Evolutionary conservation across 208 protist species (phyloP).

Genomic region (Trypanosoma melophagium): DNA sequence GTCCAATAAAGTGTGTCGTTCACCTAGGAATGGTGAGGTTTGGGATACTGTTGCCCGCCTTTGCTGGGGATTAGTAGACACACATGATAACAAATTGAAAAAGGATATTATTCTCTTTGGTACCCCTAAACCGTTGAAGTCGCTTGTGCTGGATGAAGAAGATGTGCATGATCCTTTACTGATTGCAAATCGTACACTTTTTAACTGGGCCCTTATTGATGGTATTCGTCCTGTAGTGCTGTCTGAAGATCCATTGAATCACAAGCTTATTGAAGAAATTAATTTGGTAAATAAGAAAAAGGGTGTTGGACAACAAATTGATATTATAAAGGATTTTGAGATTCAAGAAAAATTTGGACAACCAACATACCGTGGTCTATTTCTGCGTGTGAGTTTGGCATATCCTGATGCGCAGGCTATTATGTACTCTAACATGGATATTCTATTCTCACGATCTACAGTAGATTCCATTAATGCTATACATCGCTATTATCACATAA

Average conservation of each 20-base stretch:
- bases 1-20: constrained; percentile 1
- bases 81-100: background rate
- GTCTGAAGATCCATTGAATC: constrained; percentile 13
- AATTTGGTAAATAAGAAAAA: constrained; percentile 6
- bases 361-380: constrained; percentile 40
- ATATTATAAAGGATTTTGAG: constrained; percentile 31
- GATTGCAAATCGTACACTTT: constrained; percentile 28
- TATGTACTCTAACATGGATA: constrained; percentile 37
- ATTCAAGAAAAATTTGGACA: constrained; percentile 25
- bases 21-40: background rate
- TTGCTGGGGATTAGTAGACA: constrained; percentile 1
- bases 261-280: constrained; percentile 12
- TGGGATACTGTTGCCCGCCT: constrained; percentile 9
- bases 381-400: constrained; percentile 19
- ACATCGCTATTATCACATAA: background rate
- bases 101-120: constrained; percentile 21
- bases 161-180: constrained; percentile 14
- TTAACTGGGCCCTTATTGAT: constrained; percentile 32
- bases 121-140: constrained; percentile 27
- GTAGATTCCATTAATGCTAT: constrained; percentile 24
- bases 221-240: constrained; percentile 28
- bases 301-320: constrained; percentile 13
- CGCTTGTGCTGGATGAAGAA: constrained; percentile 14
- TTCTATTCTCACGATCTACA: constrained; percentile 24
- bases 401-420: constrained; percentile 19